Evolutionary conservation across 805 yeast species (phyloP).

Genomic region (Clavispora fructus): DNA sequence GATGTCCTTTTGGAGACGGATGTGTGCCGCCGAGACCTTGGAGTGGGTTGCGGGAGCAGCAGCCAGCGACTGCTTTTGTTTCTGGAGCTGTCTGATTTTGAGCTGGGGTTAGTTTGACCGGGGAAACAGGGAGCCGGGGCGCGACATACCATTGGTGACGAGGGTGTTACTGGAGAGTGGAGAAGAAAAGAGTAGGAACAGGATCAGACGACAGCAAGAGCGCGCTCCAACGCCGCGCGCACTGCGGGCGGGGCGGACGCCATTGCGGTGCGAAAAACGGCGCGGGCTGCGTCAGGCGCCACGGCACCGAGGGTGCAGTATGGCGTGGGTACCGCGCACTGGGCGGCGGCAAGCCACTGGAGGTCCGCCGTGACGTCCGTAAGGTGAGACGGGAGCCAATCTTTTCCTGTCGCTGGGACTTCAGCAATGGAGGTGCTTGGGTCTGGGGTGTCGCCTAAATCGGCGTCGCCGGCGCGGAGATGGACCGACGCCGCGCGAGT

Average conservation of each 20-base stretch:
- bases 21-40: slow-evolving; percentile 52
- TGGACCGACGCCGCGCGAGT: neutral
- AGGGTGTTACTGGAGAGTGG: neutral
- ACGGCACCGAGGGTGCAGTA: neutral
- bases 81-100: slow-evolving; percentile 21
- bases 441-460: too few relatives aligned
- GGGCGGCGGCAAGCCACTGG: neutral
- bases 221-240: neutral
- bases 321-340: neutral
- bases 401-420: too few relatives aligned
- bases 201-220: neutral
- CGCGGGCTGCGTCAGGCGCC: neutral
- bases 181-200: neutral
- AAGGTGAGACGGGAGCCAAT: neutral
- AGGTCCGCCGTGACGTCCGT: neutral
- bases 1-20: slow-evolving; percentile 71
- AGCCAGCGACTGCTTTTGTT: slow-evolving; percentile 12
- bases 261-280: neutral
- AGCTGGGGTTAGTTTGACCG: slow-evolving; percentile 11
- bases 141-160: neutral
- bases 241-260: neutral
- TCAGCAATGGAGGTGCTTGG: too few relatives aligned
- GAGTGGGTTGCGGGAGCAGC: slow-evolving; percentile 4
- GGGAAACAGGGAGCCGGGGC: neutral
- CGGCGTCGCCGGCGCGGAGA: too few relatives aligned